Conservation (phyloP, 306 rosid genomes). For the Parietaria judaica region DNA sequence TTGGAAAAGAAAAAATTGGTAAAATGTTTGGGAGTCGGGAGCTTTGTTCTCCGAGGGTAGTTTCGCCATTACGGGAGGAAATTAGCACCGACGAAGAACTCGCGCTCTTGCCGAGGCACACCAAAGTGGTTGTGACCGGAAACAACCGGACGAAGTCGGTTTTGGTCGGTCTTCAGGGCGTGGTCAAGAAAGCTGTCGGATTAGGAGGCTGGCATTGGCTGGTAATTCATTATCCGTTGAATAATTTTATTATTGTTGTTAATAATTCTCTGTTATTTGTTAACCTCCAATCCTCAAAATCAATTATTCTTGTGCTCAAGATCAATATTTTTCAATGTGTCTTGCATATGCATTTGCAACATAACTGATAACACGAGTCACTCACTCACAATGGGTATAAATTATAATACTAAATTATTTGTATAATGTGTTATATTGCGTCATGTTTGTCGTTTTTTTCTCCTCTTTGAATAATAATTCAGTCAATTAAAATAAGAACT, state of each 20-base stretch:
- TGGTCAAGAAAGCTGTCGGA: slow-evolving; percentile 73
- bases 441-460: no score
- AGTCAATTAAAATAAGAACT: no score
- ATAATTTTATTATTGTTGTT: neutral
- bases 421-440: no score
- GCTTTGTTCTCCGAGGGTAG: slow-evolving; percentile 41
- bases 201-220: slow-evolving; percentile 86
- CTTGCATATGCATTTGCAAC: no score
- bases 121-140: slow-evolving; percentile 69
- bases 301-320: no score
- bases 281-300: no score
- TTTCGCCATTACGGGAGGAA: slow-evolving; percentile 50
- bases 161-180: slow-evolving; percentile 69
- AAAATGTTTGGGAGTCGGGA: slow-evolving; percentile 44
- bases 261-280: neutral
- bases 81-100: slow-evolving; percentile 60
- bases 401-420: no score
- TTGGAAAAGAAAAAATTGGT: neutral
- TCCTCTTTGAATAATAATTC: no score
- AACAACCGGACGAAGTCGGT: slow-evolving; percentile 68
- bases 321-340: no score
- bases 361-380: no score
- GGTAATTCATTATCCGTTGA: slow-evolving; percentile 28
- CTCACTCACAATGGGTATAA: no score
- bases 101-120: slow-evolving; percentile 65